These are phyloP conservation scores for Dactylellina parvicollis DNA, from an alignment of 2,329 filamentous ascomycete genomes.

Conservation along the genomic window DNA sequence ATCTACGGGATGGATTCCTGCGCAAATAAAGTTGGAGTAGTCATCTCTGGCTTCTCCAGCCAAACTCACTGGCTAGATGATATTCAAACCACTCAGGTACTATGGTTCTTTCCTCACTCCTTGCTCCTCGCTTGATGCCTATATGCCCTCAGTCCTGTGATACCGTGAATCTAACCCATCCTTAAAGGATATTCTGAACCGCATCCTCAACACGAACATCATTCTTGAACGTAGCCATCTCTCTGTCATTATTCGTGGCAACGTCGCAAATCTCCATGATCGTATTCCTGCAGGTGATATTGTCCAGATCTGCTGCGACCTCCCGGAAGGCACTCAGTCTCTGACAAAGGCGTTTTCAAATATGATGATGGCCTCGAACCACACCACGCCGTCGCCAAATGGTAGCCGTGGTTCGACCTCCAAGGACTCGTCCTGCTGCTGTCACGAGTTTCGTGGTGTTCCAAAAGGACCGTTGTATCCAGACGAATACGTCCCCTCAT, in stretches of 20 bases:
- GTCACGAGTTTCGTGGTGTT: neutral
- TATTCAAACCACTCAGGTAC: conserved; percentile 6
- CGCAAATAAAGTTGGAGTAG: conserved; percentile 9
- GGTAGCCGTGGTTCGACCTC: neutral
- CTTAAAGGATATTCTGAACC: conserved; percentile 2
- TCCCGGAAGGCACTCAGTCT: neutral
- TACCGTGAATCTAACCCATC: neutral
- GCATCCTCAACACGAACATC: neutral
- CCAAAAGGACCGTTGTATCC: neutral
- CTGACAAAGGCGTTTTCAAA: neutral
- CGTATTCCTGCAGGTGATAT: conserved; percentile 15
- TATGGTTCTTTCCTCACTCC: too few relatives aligned
- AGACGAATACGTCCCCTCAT: neutral
- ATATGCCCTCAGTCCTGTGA: too few relatives aligned
- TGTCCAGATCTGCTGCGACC: neutral
- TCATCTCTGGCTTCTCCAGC: conserved; percentile 21
- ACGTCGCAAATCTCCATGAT: neutral
- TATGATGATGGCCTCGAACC: neutral
- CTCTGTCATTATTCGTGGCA: conserved; percentile 6
- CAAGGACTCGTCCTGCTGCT: neutral
- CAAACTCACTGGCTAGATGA: conserved; percentile 21
- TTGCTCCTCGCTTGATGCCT: too few relatives aligned
- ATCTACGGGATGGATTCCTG: neutral
- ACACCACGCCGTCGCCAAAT: neutral
- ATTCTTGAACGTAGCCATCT: conserved; percentile 9